Evolutionary conservation across 495 filamentous ascomycete species (phyloP).

Genomic region (Cudoniella acicularis): DNA sequence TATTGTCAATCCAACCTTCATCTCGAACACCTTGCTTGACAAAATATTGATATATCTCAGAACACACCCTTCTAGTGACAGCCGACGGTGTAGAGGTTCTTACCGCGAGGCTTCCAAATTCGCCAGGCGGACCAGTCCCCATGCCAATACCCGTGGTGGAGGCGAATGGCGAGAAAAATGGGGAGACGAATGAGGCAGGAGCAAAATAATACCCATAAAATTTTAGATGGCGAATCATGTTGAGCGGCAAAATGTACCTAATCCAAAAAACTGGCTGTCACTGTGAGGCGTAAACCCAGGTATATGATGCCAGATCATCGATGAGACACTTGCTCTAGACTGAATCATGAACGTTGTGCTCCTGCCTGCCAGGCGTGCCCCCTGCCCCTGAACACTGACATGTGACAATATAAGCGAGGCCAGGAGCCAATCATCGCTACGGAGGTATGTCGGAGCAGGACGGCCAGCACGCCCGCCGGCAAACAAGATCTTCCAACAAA

Average conservation of each 20-base stretch:
- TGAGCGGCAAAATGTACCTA: not conserved
- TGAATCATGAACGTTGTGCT: not conserved
- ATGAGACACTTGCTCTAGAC: not conserved
- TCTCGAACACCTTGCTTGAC: too few species aligned
- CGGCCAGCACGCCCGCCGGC: not conserved
- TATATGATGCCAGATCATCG: not conserved
- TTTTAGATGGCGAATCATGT: not conserved
- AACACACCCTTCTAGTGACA: conserved; percentile 93
- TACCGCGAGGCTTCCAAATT: conserved; percentile 75
- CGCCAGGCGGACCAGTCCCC: conserved; percentile 77
- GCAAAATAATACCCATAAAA: not conserved
- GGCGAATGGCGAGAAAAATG: conserved; percentile 9
- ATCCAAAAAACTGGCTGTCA: not conserved
- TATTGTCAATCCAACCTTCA: not conserved
- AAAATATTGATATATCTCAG: conserved; percentile 43
- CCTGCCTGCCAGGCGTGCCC: not conserved
- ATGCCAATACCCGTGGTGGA: conserved; percentile 50
- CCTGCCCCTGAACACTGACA: conserved; percentile 6
- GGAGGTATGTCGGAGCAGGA: not conserved
- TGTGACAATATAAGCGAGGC: conserved; percentile 16
- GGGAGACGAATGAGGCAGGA: conserved; percentile 1
- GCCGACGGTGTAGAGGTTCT: conserved; percentile 91
- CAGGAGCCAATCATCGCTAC: conserved; percentile 1
- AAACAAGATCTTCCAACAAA: not conserved
- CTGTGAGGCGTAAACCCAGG: not conserved